Base-by-base conservation (phyloP, 345 rosid genomes). In the Turnera subulata region DNA sequence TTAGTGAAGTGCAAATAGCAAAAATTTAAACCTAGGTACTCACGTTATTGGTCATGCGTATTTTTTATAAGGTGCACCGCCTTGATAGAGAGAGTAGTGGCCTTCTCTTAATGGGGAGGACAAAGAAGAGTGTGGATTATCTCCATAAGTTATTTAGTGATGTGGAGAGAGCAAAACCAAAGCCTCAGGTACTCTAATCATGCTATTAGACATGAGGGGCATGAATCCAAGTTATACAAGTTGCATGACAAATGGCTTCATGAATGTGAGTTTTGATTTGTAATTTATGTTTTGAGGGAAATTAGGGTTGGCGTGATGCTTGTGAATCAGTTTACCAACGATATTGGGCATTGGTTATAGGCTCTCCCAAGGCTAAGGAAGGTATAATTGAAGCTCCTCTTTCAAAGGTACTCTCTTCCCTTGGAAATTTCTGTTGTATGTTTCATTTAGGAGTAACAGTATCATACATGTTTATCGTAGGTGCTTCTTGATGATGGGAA, bases 71-170 rank as follows among this genome's bases (percentile, higher is more conserved):
- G 98, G 96, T 88, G 62, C 96, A 88, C 61, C 96, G 95, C 47
- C 92, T 88, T 46, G 98, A 88, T 59, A 78, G 89, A 74, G 98
- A 91, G 74, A 82, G 82, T 65, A 91, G 98, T 37, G 98, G 98
- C 50, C 83, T 91, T 55, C 73, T 86, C 59, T 67, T 91, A 52
- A 69, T 86, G 90, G 96, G 92, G 29, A 78, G 98, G 69, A 80
- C 85, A 33, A 80, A 76, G 77, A 90, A 88, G 74, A 91, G 91
- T 56, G 66, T 77, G 11, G 66, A 67, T 64, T 75, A 61, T 73
- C 95, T 91, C 61, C 89, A 81, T 55, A 80, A 78, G 61, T 71
- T 88, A 61, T 88, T 86, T 64, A 86, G 79, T 58, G 88, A 83
- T 56, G 47, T 54, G 45, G 81, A 75, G 46, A 80, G 69, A 70